These are phyloP conservation scores for Phytophthora pistaciae DNA, from an alignment of 352 stramenopile species.

Conservation along the genomic window DNA sequence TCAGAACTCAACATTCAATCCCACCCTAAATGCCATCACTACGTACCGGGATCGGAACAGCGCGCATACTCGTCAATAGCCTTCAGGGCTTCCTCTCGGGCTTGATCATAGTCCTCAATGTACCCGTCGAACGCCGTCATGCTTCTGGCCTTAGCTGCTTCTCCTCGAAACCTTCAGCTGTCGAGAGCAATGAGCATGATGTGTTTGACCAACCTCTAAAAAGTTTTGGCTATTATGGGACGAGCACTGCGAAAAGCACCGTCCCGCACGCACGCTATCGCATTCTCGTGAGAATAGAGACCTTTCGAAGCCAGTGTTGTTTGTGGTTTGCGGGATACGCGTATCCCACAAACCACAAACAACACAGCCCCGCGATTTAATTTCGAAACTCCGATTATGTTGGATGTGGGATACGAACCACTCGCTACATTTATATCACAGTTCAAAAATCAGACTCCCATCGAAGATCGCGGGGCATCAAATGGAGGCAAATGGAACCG, in stretches of 20 bases:
- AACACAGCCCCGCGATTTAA: too few species aligned
- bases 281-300: constrained; percentile 25
- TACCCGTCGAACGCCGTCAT: constrained; percentile 67
- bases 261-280: constrained; percentile 31
- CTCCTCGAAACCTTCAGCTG: constrained; percentile 12
- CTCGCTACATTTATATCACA: too few species aligned
- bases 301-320: too few species aligned
- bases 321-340: too few species aligned
- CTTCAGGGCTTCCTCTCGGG: constrained; percentile 53
- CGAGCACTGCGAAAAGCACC: constrained; percentile 20
- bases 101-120: constrained; percentile 58
- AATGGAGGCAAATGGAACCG: too few species aligned
- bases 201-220: constrained; percentile 22
- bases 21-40: neutral
- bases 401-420: too few species aligned
- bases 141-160: constrained; percentile 7
- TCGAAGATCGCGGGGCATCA: too few species aligned
- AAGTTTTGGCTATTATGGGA: constrained; percentile 32
- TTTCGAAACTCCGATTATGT: too few species aligned
- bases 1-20: neutral
- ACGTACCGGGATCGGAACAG: constrained; percentile 35
- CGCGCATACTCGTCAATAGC: constrained; percentile 58
- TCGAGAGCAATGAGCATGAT: constrained; percentile 25
- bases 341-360: too few species aligned
- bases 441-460: too few species aligned